These are phyloP conservation scores for Euphorbia corollata DNA, from an alignment of 441 rosid species.

Conservation along the genomic window DNA sequence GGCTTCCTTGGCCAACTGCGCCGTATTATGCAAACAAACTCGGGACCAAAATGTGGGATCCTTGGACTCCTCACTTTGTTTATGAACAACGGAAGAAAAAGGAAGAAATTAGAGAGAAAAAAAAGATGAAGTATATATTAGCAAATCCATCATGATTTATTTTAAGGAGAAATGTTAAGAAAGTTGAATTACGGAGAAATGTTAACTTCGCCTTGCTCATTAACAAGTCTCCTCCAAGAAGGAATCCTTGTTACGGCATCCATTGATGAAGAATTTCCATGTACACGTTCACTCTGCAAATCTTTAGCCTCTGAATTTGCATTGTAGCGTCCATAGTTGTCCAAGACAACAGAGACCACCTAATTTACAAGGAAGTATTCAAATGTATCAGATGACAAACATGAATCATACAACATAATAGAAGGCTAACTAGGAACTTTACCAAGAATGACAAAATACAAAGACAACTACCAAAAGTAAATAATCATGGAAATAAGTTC, in stretches of 20 bases:
- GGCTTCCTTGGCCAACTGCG: constrained; percentile 83
- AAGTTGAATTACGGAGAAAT: constrained; percentile 47
- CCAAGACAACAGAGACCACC: constrained; percentile 87
- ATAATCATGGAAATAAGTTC: background rate
- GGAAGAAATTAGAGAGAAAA: background rate
- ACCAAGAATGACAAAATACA: background rate
- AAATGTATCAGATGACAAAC: background rate
- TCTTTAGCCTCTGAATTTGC: constrained; percentile 50
- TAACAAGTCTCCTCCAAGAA: constrained; percentile 66
- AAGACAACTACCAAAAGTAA: background rate
- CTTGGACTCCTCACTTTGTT: constrained; percentile 56
- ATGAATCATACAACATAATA: background rate
- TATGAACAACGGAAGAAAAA: constrained; percentile 16
- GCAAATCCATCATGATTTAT: constrained; percentile 10
- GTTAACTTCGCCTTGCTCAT: constrained; percentile 61
- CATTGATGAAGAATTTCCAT: constrained; percentile 32
- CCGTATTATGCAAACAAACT: constrained; percentile 81
- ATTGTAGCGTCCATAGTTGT: constrained; percentile 48
- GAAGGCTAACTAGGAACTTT: background rate
- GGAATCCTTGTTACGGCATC: constrained; percentile 45
- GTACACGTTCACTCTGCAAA: constrained; percentile 36
- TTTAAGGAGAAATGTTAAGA: constrained; percentile 11
- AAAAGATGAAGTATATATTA: constrained; percentile 3
- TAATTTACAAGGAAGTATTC: constrained; percentile 22
- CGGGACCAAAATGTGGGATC: constrained; percentile 82